A percentile compares a stretch with the other conserved stretches of the same genome.
These are phyloP conservation scores for Calcarisporium arbuscula DNA, from an alignment of 2,329 filamentous ascomycete species.

Conservation along the genomic window DNA sequence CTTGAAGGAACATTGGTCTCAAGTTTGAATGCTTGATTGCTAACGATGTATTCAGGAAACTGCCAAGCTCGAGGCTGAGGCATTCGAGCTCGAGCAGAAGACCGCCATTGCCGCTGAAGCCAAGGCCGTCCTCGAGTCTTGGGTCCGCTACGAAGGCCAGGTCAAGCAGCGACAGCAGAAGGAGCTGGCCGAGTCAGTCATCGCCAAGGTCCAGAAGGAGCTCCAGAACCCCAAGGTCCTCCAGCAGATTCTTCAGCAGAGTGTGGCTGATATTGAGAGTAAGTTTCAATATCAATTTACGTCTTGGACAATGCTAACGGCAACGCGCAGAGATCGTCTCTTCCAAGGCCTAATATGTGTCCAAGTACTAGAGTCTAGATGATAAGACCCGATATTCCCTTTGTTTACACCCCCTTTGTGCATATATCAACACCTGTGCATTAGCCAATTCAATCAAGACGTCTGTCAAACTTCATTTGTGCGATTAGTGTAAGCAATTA, in stretches of 20 bases:
- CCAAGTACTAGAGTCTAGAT: constrained; percentile 26
- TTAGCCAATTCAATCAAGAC: constrained; percentile 46
- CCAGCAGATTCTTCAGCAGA: constrained; percentile 97
- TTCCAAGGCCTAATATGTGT: constrained; percentile 57
- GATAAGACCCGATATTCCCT: constrained; percentile 38
- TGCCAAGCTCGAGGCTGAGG: constrained; percentile 89
- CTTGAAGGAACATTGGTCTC: background rate
- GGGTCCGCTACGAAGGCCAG: constrained; percentile 97
- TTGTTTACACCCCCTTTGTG: constrained; percentile 46
- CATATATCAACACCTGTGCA: constrained; percentile 55
- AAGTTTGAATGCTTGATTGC: background rate
- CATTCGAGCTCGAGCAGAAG: constrained; percentile 95
- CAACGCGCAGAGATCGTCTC: constrained; percentile 49
- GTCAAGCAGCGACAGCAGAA: constrained; percentile 98
- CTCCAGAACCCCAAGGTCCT: constrained; percentile 95
- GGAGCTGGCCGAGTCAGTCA: constrained; percentile 88
- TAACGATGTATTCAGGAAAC: constrained; percentile 73
- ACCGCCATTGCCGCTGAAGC: constrained; percentile 88
- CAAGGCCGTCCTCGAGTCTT: constrained; percentile 92
- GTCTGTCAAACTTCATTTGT: too few relatives aligned
- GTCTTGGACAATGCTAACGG: constrained; percentile 24
- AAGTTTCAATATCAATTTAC: constrained; percentile 20
- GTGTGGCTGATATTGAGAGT: constrained; percentile 95
- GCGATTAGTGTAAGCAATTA: too few relatives aligned
- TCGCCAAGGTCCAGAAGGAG: constrained; percentile 98